Percentiles rank a stretch among this genome's conserved stretches.
Evolutionary conservation across 352 stramenopile genomes (phyloP).

Genomic region (Blastocystis sp.): DNA sequence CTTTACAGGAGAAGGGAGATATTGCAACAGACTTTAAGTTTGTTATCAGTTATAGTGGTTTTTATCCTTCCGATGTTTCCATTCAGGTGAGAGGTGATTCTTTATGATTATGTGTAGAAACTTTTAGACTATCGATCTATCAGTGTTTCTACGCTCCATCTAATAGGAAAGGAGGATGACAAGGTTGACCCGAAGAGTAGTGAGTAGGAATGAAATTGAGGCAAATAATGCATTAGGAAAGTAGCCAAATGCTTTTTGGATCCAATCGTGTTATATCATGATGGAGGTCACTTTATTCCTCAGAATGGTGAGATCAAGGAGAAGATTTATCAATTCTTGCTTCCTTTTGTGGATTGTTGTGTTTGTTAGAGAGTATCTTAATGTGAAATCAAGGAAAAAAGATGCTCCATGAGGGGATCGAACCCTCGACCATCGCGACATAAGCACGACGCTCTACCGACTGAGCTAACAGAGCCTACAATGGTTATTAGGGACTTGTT

Average conservation of each 20-base stretch:
- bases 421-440: conserved; percentile 54
- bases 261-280: conserved; percentile 22
- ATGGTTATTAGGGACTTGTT: too few relatives aligned
- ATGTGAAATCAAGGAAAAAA: background rate
- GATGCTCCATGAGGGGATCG: conserved; percentile 40
- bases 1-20: conserved; percentile 19
- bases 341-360: background rate
- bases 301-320: conserved; percentile 46
- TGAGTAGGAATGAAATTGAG: background rate
- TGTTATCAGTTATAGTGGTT: conserved; percentile 29
- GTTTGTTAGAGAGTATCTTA: background rate
- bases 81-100: background rate
- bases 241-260: conserved; percentile 30
- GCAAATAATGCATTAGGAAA: background rate
- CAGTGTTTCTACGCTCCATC: background rate
- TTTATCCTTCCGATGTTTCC: conserved; percentile 30
- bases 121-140: background rate
- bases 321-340: conserved; percentile 29
- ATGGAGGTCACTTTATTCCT: conserved; percentile 35
- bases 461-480: conserved; percentile 27
- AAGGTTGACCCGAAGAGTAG: conserved; percentile 10
- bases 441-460: conserved; percentile 57
- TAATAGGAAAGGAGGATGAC: conserved; percentile 38
- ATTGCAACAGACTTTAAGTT: conserved; percentile 37
- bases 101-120: background rate